Evolutionary conservation across 2,329 filamentous ascomycete species (phyloP), one percentile per base, ranked within the genome.

Genomic region (Cercospora brassicicola): DNA sequence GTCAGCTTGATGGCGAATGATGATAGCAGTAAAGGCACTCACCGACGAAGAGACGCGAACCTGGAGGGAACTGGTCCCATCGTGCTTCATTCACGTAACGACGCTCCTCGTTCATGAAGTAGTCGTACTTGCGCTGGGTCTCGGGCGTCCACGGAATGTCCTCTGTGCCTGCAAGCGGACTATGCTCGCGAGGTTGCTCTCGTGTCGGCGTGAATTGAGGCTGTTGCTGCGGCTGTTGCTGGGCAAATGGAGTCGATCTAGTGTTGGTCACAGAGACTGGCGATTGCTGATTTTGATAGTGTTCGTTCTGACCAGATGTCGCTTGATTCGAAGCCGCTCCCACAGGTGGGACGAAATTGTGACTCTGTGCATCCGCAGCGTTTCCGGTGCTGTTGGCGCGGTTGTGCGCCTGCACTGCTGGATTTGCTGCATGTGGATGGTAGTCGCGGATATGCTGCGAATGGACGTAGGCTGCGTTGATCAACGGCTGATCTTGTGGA

Each of bases 21-120:
- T 59, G 67, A 61, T 33, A 55, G 2, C n/a, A 33, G 67, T 53
- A 65, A 62, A 42, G 69, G 57, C 56, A 63, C 86, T 78, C 84
- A 92, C 91, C 92, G 77, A 95, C 92, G 76, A 94, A 94, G 62
- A 95, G 85, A 68, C 92, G 86, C 18, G 91, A 93, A 4, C 90
- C 90, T 62, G 89, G 84, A 0, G 92, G 91, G 75, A 94, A 94
- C 70, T 89, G 87, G 74, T 94, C 91, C 91, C 91, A 94, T 74
- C 91, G 88, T 31, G 90, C 91, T 75, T 94, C 91, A 0, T 88
- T 87, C 73, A 93, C 91, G 78, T 92, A 92, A 72, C 86, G 86
- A 69, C 90, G 86, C 79, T 94, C 92, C 72, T 93, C 88, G 48
- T 86, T 84, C 66, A 92, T 81, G 76, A 94, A 94, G 11, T 86